Base-by-base conservation (phyloP, 2,329 filamentous ascomycete species). In the Aspergillus pseudoviridinutans region DNA sequence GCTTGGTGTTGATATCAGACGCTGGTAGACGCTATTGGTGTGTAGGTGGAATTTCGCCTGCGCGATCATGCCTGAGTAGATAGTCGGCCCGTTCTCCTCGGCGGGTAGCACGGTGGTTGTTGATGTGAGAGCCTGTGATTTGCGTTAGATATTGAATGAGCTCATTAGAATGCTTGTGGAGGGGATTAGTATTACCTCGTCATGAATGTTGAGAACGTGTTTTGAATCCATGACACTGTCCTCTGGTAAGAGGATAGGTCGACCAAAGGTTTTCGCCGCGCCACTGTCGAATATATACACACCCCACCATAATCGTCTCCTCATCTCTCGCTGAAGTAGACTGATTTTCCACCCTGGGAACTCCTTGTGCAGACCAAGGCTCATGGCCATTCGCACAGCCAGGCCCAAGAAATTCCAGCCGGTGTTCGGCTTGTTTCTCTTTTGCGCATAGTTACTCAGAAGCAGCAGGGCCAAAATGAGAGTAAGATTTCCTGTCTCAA, bases 381-480 rank as follows among this genome's bases (percentile, higher is more conserved):
- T 78, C 70, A 81, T 78, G 1, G 79, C 78, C 75, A 81, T 80
- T 49, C 78, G 69, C 24, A 79, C 71, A n/a, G 78, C 78, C 17
- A 81, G 62, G 1, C 79, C 79, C 7, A 80, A 64, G 58, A 79
- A 80, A 51, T 79, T 80, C 69, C 78, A 81, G 8, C 78, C 79
- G 7, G 74, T 78, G 60, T 82, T 82, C 2, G 79, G 79, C 58
- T 80, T 80, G 64, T 80, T 78, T 28, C 78, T 71, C 62, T 81
- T 82, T 61, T 81, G 79, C 0, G 78, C 71, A 58, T 80, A 80
- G 55, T 81, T 80, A 56, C 78, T 77, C 61, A 81, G 70, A 50
- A 82, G 71, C 14, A 76, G 65, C 35, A 82, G 68, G 1, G 74
- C 75, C 62, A 81, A 80, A 1, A 82, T 78, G 8, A 80, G 69